Evolutionary conservation across 2,329 filamentous ascomycete genomes (phyloP).

Genomic region (Stagonosporopsis vannaccii): DNA sequence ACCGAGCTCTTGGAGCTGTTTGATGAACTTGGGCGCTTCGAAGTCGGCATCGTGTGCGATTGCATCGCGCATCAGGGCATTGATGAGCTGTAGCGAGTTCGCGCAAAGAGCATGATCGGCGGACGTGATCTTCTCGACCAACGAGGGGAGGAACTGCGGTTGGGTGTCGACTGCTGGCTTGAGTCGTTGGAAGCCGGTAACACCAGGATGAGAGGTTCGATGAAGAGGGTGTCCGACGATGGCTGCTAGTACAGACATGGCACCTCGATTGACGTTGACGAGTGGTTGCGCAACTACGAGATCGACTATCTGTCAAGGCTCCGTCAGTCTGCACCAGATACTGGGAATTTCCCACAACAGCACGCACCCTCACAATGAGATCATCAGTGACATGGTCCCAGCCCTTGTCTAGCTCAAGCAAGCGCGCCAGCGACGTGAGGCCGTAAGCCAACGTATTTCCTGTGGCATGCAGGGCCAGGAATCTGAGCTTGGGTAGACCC

Average conservation of each 20-base stretch:
- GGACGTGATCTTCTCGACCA: conserved; percentile 89
- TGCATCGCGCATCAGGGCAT: conserved; percentile 91
- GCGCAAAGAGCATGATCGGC: conserved; percentile 95
- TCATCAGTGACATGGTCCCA: conserved; percentile 88
- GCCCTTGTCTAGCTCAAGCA: conserved; percentile 96
- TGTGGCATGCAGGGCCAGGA: conserved; percentile 81
- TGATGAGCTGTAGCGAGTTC: conserved; percentile 93
- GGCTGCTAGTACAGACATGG: conserved; percentile 94
- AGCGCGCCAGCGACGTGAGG: conserved; percentile 82
- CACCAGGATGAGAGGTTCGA: conserved; percentile 62
- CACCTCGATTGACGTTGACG: conserved; percentile 95
- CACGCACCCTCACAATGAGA: conserved; percentile 69
- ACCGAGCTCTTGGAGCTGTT: conserved; percentile 88
- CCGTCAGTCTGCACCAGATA: conserved; percentile 12
- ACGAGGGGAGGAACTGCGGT: conserved; percentile 92
- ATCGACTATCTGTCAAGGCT: conserved; percentile 72
- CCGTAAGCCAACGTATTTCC: conserved; percentile 97
- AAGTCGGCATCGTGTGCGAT: conserved; percentile 78
- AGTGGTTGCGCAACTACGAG: conserved; percentile 93
- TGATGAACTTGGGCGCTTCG: conserved; percentile 96
- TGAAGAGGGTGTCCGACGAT: conserved; percentile 85
- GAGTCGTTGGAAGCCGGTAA: conserved; percentile 87
- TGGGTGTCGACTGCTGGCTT: conserved; percentile 91
- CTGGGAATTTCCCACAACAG: conserved; percentile 3
- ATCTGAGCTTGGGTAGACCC: conserved; percentile 80